phyloP scores from a whole-genome alignment of 148 eudicot species.

The Oxyria digyna region DNA sequence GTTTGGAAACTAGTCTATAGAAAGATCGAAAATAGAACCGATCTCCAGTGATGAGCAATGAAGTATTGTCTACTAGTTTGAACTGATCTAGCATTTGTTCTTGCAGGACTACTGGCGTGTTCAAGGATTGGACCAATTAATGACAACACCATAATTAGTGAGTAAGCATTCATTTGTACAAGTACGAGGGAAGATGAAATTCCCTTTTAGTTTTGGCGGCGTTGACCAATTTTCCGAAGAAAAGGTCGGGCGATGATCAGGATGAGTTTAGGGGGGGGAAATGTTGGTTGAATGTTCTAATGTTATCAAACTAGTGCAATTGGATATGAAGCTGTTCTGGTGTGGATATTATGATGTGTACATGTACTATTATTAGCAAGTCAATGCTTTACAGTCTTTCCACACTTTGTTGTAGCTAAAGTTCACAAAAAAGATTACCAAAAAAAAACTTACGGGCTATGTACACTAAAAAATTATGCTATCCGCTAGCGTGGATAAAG shows the following conservation, averaged over 20 bases:
- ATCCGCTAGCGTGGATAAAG: too few relatives aligned
- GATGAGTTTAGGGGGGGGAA: neutral
- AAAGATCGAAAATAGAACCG: too few relatives aligned
- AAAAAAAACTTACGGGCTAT: too few relatives aligned
- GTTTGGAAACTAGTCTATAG: too few relatives aligned
- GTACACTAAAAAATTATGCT: too few relatives aligned
- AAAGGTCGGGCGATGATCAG: neutral
- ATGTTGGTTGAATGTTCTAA: neutral
- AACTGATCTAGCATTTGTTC: neutral
- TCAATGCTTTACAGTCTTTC: too few relatives aligned
- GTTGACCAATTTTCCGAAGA: neutral
- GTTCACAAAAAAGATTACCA: neutral
- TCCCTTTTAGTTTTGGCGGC: neutral
- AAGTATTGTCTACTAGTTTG: neutral
- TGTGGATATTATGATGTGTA: neutral
- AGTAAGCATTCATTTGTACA: neutral
- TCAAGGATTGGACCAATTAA: neutral
- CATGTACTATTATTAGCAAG: neutral
- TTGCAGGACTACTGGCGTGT: neutral
- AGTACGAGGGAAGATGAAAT: neutral
- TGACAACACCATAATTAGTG: neutral
- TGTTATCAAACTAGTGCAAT: neutral
- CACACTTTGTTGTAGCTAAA: neutral
- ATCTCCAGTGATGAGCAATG: too few relatives aligned
- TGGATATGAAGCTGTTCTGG: neutral